Base-by-base conservation (phyloP, 2,329 filamentous ascomycete species). In the Ascochyta clinopodiicola region DNA sequence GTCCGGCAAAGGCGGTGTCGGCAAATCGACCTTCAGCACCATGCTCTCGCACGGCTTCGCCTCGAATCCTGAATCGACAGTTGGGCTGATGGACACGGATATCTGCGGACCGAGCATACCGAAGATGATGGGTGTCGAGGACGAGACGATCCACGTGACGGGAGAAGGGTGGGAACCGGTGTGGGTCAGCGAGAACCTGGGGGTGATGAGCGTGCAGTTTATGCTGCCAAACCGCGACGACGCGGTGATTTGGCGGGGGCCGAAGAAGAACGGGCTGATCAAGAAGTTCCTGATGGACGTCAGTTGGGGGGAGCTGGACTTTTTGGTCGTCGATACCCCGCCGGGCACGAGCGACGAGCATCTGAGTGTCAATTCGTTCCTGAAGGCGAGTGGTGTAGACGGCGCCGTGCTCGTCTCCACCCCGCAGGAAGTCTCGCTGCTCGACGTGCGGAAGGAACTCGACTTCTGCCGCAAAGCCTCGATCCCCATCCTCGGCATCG, bases 281-380 rank as follows among this genome's bases (percentile, higher is more conserved):
- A 99, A 99, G 80, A 91, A 96, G 75, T 99, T 99, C 67, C 79
- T 99, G 46, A 97, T 96, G 80, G 96, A 99, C 70, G 95, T 99
- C 6, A 92, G 96, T 72, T 99, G 96, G 95, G 95, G 95, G 9
- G 90, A 96, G 57, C 81, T 98, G 75, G 95, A 99, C 71, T 96
- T 94, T 64, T 73, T 99, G 55, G 83, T 99, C 46, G 92, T 98
- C 10, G 95, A 99, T 75, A 99, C 95, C 1, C 95, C 96, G 1
- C 95, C 95, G 0, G 95, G 95, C 17, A 99, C 95, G 2, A 92
- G 88, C 56, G 95, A 99, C 73, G 95, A 99, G 79, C 95, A 99
- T 77, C 79, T 99, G 31, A 94, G 89, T 62, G 93, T 99, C 59
- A 98, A 96, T 74, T 89, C 90, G 5, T 92, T 96, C 67, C 81